Base-by-base conservation (phyloP, 2,329 filamentous ascomycete genomes). In the Chrysosporium keratinophilum region DNA sequence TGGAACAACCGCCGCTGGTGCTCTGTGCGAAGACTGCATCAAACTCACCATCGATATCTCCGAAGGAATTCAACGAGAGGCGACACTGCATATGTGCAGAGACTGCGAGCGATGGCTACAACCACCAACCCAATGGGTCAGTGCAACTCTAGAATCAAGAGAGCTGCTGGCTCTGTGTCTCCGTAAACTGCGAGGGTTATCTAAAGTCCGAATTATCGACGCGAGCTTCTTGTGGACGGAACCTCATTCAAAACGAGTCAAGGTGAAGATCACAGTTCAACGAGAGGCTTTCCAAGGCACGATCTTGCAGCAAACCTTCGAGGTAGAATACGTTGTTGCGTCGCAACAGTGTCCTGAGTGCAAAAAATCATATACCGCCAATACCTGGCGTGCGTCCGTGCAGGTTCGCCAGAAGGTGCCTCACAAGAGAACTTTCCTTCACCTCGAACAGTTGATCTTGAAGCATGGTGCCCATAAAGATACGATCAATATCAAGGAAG, bases 191-290 rank as follows among this genome's bases (percentile, higher is more conserved):
- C 78, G 87, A 59, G 90, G 90, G 31, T 74, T 98, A 59, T 82
- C 84, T 68, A 95, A 93, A 74, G 87, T 95, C 61, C 81, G 93
- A 57, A 93, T 98, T 64, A 90, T 96, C 64, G 93, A 98, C 68
- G 93, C 93, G 45, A 87, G 83, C 64, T 98, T 97, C 67, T 87
- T 97, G 66, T 98, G 93, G 93, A 98, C 93, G 1, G 93, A 98
- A 71, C 91, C 93, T 10, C 93, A 98, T 74, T 96, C 90, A 63
- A 79, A 88, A 65, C 79, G 93, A 67, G 79, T 97, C 59, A 94
- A 90, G 73, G 84, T 97, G 69, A 96, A 96, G 76, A 84, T 98
- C 69, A 97, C 93, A 0, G 84, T 97, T 46, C 93, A 97, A 66
- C 78, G 81, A 61, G 79, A 84, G 67, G 79, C 79, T 41, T 80